Percentiles rank a stretch among this genome's conserved stretches.
These are phyloP conservation scores for Davidsoniella australis DNA, from an alignment of 2,329 filamentous ascomycete genomes.

Conservation along the genomic window DNA sequence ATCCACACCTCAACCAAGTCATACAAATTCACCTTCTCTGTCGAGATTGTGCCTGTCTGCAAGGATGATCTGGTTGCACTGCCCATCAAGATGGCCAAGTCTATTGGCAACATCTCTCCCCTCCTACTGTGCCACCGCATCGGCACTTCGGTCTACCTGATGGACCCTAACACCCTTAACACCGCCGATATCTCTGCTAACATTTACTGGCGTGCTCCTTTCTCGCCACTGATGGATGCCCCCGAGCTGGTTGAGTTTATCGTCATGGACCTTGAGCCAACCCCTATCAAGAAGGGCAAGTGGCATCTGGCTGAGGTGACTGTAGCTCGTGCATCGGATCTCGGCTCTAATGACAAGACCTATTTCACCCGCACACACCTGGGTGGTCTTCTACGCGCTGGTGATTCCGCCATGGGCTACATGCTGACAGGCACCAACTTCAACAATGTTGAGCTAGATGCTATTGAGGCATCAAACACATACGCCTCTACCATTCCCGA, in stretches of 20 bases:
- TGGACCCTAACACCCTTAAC: constrained; percentile 84
- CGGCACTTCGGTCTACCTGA: constrained; percentile 73
- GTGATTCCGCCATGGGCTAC: constrained; percentile 92
- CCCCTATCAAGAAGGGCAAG: constrained; percentile 58
- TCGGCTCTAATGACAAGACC: constrained; percentile 69
- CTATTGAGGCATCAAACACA: constrained; percentile 58
- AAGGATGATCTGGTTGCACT: constrained; percentile 94
- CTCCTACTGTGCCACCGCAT: constrained; percentile 74
- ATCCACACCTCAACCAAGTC: constrained; percentile 77
- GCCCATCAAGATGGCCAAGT: constrained; percentile 75
- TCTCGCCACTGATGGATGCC: constrained; percentile 67
- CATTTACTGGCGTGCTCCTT: constrained; percentile 83
- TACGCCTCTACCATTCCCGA: constrained; percentile 73
- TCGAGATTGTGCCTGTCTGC: constrained; percentile 83
- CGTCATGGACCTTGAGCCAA: constrained; percentile 80
- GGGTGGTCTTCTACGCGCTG: constrained; percentile 66
- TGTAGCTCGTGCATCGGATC: constrained; percentile 69
- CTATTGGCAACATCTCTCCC: constrained; percentile 74
- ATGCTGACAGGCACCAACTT: constrained; percentile 78
- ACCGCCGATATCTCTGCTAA: constrained; percentile 68
- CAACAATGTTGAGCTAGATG: constrained; percentile 76
- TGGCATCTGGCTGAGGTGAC: constrained; percentile 77
- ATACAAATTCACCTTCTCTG: constrained; percentile 88
- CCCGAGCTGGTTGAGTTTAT: constrained; percentile 82
- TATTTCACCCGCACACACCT: constrained; percentile 88